Base-by-base conservation (phyloP, 2,329 filamentous ascomycete species). In the Monosporascus sp. region DNA sequence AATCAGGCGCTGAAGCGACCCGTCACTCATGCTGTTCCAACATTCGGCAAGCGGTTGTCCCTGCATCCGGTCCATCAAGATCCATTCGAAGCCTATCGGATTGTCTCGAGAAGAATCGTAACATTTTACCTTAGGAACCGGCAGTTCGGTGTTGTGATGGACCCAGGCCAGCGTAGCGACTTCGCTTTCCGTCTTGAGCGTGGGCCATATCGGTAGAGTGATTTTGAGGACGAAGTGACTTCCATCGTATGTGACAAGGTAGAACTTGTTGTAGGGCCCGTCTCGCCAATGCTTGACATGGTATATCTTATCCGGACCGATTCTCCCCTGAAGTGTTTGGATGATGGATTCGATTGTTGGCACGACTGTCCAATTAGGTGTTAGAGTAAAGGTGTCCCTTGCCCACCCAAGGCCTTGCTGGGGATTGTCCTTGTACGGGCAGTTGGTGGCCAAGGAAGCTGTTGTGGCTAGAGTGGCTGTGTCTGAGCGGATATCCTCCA, bases 151-250 rank as follows among this genome's bases (percentile, higher is more conserved):
- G 47, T 63, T 58, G 6, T 50, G 27, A 3, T 47, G 1, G 2
- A 64, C 53, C 62, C 62, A 67, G 1, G 45, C 48, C n/a, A 67
- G 50, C 1, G 67, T 67, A 3, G 64, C 65, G 51, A 72, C 56
- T 65, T 65, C 63, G 46, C 56, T 65, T 52, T 61, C 62, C n/a
- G 56, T 67, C 59, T 64, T 66, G 46, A 20, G 27, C n/a, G 20
- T 51, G 5, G 60, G 63, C 22, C 57, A 63, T 36, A 65, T 57
- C 9, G 63, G 67, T 7, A 66, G 55, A 44, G 51, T 59, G 6
- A 67, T 41, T 14, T 65, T 63, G 55, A 67, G 56, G 25, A 66
- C 49, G 74, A 62, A 77, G 70, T 43, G 43, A 7, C 55, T 50
- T 20, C 52, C 31, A 3, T 52, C 55, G 35, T 57, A 59, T 3